Evolutionary conservation across 2,329 filamentous ascomycete genomes (phyloP), one percentile per base, ranked within the genome.

Genomic region (Cladosporium colombiae): DNA sequence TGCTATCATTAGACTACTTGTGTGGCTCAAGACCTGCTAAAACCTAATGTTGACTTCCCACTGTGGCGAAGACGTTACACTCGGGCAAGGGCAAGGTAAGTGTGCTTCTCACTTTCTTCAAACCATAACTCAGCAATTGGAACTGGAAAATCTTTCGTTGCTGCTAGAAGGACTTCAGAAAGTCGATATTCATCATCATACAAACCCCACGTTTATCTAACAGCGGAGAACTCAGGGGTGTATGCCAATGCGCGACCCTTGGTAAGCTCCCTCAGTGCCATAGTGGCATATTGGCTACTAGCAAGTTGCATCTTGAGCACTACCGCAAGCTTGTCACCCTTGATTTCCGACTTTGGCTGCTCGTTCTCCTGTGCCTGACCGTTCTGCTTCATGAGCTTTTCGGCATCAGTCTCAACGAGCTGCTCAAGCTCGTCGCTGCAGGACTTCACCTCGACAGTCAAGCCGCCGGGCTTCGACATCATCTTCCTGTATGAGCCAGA

Each of bases 401-500:
- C 91, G 65, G 95, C 74, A 77, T 99, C 95, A 0, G 95, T 99
- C 67, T 90, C 86, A 3, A 96, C 90, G 79, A 98, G 88, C 79
- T 98, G 93, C 79, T 96, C 88, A 13, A 55, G 49, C 35, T 89
- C 87, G 31, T 88, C 84, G 3, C 75, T 74, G 75, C 97, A 98
- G 5, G 82, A 79, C 73, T 85, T 88, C 13, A 97, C 85, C 66
- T 91, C 86, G 65, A 88, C 89, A 13, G 83, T 85, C 8, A 91
- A 86, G 31, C 83, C 79, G 8, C 83, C 78, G 73, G 93, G 91
- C 25, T 85, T 85, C 37, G 91, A 88, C 71, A 98, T 85, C 31
- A 97, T 76, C 78, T 94, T 95, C 68, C 95, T 88, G 78, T 99
- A 99, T 29, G 90, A 87, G 2, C 95, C 96, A 58, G 90, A 91